Evolutionary conservation across 495 filamentous ascomycete genomes (phyloP).

Genomic region (Neurospora sp.): DNA sequence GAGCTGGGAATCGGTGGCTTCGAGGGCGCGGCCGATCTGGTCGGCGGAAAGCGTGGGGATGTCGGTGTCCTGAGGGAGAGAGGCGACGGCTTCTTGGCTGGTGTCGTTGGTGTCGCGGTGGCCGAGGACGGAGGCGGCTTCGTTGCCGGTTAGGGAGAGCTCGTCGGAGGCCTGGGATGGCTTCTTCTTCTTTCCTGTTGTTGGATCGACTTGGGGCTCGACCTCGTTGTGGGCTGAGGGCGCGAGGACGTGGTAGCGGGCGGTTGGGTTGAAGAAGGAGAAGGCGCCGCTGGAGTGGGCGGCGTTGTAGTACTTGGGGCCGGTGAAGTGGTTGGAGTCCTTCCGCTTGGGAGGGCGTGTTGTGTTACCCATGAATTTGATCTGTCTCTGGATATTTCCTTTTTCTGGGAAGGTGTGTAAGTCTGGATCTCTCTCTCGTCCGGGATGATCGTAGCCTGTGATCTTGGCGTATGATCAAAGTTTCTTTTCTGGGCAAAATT

Average conservation of each 20-base stretch:
- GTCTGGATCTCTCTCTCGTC: not conserved
- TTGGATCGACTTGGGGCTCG: not conserved
- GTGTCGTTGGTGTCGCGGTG: not conserved
- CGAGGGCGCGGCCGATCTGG: not conserved
- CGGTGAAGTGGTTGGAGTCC: slow-evolving; percentile 1
- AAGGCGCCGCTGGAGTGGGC: slow-evolving; percentile 7
- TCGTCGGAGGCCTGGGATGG: not conserved
- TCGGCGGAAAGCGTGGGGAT: not conserved
- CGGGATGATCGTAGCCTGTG: not conserved
- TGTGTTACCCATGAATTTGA: not conserved
- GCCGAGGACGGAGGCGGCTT: not conserved
- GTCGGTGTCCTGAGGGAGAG: not conserved
- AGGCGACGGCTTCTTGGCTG: not conserved
- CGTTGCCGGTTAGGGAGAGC: not conserved
- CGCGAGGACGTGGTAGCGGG: slow-evolving; percentile 7
- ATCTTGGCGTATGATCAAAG: not conserved
- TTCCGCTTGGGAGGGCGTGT: not conserved
- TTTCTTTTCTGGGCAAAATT: not conserved
- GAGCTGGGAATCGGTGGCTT: not conserved
- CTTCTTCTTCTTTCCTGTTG: not conserved
- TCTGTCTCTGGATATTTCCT: not conserved
- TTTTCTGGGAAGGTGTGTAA: not conserved
- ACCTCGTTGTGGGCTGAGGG: not conserved
- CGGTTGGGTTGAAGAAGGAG: slow-evolving; percentile 19
- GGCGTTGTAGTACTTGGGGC: not conserved